A percentile compares a stretch with the other conserved stretches of the same genome.
Conservation (phyloP, 805 yeast species). For the Ogataea glucozyma region DNA sequence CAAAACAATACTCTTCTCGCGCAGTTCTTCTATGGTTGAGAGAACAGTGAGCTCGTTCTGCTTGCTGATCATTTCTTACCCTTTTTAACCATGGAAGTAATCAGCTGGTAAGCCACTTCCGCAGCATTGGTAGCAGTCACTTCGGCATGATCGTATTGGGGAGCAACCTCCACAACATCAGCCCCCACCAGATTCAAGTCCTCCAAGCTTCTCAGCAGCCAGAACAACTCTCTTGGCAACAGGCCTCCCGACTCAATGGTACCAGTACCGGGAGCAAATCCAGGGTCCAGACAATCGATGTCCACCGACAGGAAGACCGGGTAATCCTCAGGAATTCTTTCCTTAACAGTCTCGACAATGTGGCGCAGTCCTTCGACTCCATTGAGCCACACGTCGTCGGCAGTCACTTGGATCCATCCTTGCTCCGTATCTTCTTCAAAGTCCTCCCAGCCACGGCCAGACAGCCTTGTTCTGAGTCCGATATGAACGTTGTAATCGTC, state of each 20-base stretch:
- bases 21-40: too few species aligned
- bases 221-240: constrained; percentile 54
- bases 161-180: constrained; percentile 61
- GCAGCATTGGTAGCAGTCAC: constrained; percentile 70
- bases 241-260: constrained; percentile 63
- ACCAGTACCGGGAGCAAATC: constrained; percentile 58
- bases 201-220: constrained; percentile 44
- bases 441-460: constrained; percentile 60
- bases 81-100: constrained; percentile 74
- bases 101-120: constrained; percentile 66
- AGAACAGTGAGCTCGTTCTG: too few species aligned
- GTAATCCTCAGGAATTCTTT: constrained; percentile 56
- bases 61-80: too few species aligned
- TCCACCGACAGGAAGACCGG: constrained; percentile 83
- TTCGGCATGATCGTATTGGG: constrained; percentile 64
- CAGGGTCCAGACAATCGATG: constrained; percentile 63
- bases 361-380: constrained; percentile 52
- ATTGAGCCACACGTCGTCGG: constrained; percentile 71
- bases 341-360: constrained; percentile 53
- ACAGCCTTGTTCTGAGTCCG: constrained; percentile 72
- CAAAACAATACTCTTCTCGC: too few species aligned
- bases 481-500: constrained; percentile 66
- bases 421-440: constrained; percentile 66
- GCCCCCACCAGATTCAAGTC: constrained; percentile 55
- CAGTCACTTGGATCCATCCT: constrained; percentile 67